A percentile compares a stretch with the other conserved stretches of the same genome.
Conservation (phyloP, 768 basidiomycete species). For the Leucocoprinus birnbaumii region DNA sequence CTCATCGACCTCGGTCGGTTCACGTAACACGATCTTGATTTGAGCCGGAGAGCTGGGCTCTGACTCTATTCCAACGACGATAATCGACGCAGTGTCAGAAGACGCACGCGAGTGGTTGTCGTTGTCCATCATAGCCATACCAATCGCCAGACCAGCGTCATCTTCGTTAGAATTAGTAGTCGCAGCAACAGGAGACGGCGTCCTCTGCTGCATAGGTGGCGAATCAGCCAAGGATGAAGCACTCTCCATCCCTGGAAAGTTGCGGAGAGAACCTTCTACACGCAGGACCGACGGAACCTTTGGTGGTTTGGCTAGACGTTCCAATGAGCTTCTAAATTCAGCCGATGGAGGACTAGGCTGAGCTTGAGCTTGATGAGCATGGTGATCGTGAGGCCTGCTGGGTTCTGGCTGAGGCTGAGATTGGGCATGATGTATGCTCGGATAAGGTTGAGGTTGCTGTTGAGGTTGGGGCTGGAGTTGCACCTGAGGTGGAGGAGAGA, state of each 20-base stretch:
- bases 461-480: slow-evolving; percentile 9
- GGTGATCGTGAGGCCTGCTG: slow-evolving; percentile 5
- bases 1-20: neutral
- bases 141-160: slow-evolving; percentile 22
- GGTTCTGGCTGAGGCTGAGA: slow-evolving; percentile 1
- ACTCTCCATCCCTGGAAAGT: neutral
- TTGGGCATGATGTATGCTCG: slow-evolving; percentile 2
- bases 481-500: too few species aligned
- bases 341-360: neutral
- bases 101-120: slow-evolving; percentile 14
- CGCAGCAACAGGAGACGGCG: slow-evolving; percentile 10
- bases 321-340: slow-evolving; percentile 3
- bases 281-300: neutral
- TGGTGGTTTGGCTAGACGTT: neutral
- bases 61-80: neutral
- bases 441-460: neutral
- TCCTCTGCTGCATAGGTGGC: neutral
- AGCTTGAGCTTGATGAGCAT: slow-evolving; percentile 10
- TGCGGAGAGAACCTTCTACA: neutral
- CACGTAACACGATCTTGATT: neutral
- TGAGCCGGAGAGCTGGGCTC: neutral
- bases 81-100: neutral
- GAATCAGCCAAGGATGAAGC: neutral
- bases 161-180: slow-evolving; percentile 8
- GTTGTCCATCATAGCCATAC: slow-evolving; percentile 24